Base-by-base conservation (phyloP, 805 yeast genomes). In the Cyberlindnera maclurae region DNA sequence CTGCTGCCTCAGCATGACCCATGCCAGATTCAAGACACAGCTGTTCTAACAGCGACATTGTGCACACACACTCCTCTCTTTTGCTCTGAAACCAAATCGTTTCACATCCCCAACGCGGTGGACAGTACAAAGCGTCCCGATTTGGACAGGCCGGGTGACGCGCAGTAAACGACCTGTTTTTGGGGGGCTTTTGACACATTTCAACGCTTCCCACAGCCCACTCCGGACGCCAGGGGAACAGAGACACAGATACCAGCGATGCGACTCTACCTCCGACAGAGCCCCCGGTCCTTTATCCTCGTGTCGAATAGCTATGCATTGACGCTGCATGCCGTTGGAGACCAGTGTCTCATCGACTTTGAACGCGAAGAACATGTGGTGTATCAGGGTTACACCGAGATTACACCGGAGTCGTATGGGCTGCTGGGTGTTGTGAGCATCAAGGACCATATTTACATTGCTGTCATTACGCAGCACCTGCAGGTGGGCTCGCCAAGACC, bases 281-380 rank as follows among this genome's bases (percentile, higher is more conserved):
- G 66, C 26, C 90, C 93, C 2, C 65, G 96, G 39, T 72, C 89
- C 10, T 65, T 85, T 41, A 81, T 85, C 2, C 64, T 87, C 3
- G 73, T 77, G 3, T 71, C 81, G 15, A 68, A 71, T 32, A 71
- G 70, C 20, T 72, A 67, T 54, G 84, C 79, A 1, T 64, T 87
- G 43, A 65, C 80, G 3, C 66, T 87, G 34, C 67, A 79, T 35
- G 77, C 71, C 44, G 45, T 54, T 9, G 39, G 41, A 10, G 31
- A 28, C n/a, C 52, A 45, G 30, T 43, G 54, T 38, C 61, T 70
- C n/a, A 78, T 79, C 29, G 84, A 77, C 47, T 74, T 74, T 41
- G 68, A 77, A 4, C 65, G 68, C 3, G 63, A 63, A 6, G 60
- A 59, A 2, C 53, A 58, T 41, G 55, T 68, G 41, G 70, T 63